These are phyloP conservation scores for Calonectria hawksworthii DNA, from an alignment of 2,329 filamentous ascomycete genomes.

Conservation along the genomic window DNA sequence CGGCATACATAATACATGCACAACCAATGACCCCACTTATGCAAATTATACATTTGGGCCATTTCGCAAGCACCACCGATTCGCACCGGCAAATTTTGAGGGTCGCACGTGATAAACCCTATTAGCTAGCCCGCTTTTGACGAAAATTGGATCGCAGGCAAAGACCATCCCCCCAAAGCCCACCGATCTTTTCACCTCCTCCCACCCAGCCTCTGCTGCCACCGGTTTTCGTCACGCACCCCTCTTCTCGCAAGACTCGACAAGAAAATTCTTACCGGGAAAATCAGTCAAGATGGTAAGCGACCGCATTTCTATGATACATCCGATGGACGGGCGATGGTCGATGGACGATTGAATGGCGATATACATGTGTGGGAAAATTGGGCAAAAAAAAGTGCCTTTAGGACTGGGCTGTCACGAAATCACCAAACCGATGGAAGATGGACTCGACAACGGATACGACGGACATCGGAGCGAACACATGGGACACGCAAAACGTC, in stretches of 20 bases:
- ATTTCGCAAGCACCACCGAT: constrained; percentile 29
- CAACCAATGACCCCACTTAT: constrained; percentile 27
- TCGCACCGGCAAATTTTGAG: constrained; percentile 32
- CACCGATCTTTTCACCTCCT: constrained; percentile 64
- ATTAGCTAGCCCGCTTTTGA: constrained; percentile 54
- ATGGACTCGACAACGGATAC: constrained; percentile 22
- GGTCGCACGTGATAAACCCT: constrained; percentile 59
- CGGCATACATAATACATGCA: constrained; percentile 38
- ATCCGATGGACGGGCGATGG: constrained; percentile 38
- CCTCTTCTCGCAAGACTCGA: constrained; percentile 62
- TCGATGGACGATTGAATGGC: constrained; percentile 33
- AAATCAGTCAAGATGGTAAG: constrained; percentile 80
- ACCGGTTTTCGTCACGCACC: constrained; percentile 68
- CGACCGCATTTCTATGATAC: constrained; percentile 45
- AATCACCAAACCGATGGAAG: constrained; percentile 38
- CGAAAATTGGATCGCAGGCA: constrained; percentile 55
- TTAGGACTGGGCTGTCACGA: constrained; percentile 27
- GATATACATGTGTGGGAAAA: constrained; percentile 34
- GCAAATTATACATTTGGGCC: neutral
- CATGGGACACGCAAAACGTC: constrained; percentile 30
- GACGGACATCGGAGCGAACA: constrained; percentile 31
- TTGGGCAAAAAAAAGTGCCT: constrained; percentile 37
- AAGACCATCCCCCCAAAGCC: constrained; percentile 51
- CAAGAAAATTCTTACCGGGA: constrained; percentile 57
- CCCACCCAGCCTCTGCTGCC: constrained; percentile 65